These are phyloP conservation scores for Collybiopsis luxurians DNA, from an alignment of 768 basidiomycete genomes.

Conservation along the genomic window DNA sequence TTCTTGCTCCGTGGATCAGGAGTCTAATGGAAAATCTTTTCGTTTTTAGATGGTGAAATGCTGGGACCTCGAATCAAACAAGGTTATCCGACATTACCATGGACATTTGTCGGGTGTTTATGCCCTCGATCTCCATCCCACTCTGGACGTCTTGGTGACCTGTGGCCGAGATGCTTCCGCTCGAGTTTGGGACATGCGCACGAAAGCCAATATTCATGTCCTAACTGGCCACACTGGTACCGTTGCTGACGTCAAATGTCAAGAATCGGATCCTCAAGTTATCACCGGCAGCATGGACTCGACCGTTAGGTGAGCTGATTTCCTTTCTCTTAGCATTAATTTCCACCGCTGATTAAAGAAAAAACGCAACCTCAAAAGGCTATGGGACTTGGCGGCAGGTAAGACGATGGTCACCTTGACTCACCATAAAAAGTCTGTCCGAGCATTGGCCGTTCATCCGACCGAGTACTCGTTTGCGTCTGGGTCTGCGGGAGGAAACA, in stretches of 20 bases:
- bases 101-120: slow-evolving; percentile 99
- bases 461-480: slow-evolving; percentile 96
- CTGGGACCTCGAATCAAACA: slow-evolving; percentile 98
- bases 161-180: slow-evolving; percentile 95
- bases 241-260: slow-evolving; percentile 93
- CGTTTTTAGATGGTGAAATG: slow-evolving; percentile 93
- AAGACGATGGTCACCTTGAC: slow-evolving; percentile 96
- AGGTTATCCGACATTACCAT: slow-evolving; percentile 98
- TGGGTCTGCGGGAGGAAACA: slow-evolving; percentile 97
- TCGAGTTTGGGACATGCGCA: slow-evolving; percentile 99
- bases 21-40: neutral
- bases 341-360: neutral
- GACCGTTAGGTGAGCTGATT: slow-evolving; percentile 65
- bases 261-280: slow-evolving; percentile 96
- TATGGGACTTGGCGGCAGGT: slow-evolving; percentile 98
- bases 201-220: slow-evolving; percentile 93
- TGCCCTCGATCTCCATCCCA: slow-evolving; percentile 88
- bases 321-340: slow-evolving; percentile 17
- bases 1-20: neutral
- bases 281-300: slow-evolving; percentile 99
- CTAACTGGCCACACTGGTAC: slow-evolving; percentile 93
- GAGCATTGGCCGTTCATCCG: slow-evolving; percentile 91
- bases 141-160: slow-evolving; percentile 93
- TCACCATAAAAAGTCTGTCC: slow-evolving; percentile 99
- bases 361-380: slow-evolving; percentile 33